Conservation (phyloP, 2,329 filamentous ascomycete genomes). For the Coccinonectria pachysandricola region DNA sequence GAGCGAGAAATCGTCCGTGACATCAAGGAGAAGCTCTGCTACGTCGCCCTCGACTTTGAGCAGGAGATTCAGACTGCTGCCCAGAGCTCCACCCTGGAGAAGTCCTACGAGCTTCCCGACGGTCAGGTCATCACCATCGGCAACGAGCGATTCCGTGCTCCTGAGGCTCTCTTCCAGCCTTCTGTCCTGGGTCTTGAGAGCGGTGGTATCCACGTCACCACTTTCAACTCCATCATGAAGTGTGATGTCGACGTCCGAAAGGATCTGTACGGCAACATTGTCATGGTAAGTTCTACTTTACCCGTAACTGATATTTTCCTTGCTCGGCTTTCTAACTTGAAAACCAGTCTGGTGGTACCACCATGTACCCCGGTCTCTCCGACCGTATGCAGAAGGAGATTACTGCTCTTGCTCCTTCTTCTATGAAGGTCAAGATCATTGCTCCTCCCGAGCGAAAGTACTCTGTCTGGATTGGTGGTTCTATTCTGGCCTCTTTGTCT, state of each 20-base stretch:
- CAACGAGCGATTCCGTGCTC: conserved; percentile 99
- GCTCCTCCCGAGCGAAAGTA: conserved; percentile 99
- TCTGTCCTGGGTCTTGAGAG: conserved; percentile 96
- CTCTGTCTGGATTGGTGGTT: conserved; percentile 99
- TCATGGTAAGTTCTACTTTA: conserved; percentile 70
- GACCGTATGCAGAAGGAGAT: conserved; percentile 99
- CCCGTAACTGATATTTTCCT: too few species aligned
- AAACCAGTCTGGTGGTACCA: conserved; percentile 95
- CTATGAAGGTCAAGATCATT: conserved; percentile 99
- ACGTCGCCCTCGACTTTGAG: conserved; percentile 99
- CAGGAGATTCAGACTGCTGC: conserved; percentile 99
- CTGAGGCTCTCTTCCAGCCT: conserved; percentile 99
- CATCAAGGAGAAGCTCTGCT: conserved; percentile 99
- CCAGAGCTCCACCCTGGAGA: conserved; percentile 98
- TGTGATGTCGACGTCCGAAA: conserved; percentile 99
- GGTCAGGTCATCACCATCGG: conserved; percentile 99
- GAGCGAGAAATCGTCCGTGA: conserved; percentile 99
- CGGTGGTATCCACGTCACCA: conserved; percentile 98
- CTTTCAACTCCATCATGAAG: conserved; percentile 99
- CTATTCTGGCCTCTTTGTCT: conserved; percentile 96
- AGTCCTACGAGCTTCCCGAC: conserved; percentile 99
- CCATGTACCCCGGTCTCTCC: conserved; percentile 99
- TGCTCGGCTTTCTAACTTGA: conserved; percentile 24
- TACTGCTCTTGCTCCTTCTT: conserved; percentile 95
- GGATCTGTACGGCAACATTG: conserved; percentile 99